Evolutionary conservation across 345 rosid species (phyloP).

Genomic region (Gossypium sturtianum): DNA sequence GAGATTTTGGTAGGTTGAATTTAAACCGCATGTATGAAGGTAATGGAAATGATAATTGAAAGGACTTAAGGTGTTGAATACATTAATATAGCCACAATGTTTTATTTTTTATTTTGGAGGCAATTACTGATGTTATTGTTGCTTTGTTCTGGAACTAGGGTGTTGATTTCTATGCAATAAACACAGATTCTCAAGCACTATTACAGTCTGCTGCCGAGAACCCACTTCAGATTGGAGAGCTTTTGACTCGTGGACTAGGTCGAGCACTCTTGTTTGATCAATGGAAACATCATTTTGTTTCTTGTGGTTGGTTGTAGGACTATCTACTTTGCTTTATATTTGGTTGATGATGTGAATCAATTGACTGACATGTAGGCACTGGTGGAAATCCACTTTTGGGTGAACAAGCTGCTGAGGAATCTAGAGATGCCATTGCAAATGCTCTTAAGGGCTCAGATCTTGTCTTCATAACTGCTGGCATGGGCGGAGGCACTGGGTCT

Average conservation of each 20-base stretch:
- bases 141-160: conserved; percentile 40
- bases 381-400: conserved; percentile 97
- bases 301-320: not conserved
- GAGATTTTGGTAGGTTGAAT: not conserved
- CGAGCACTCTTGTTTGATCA: conserved; percentile 18
- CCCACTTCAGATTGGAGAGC: conserved; percentile 95
- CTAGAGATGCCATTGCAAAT: conserved; percentile 78
- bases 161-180: conserved; percentile 89
- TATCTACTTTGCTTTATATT: not conserved
- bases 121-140: conserved; percentile 4
- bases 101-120: not conserved
- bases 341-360: conserved; percentile 1
- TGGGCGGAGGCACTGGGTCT: conserved; percentile 99
- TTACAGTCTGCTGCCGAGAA: conserved; percentile 74
- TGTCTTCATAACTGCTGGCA: conserved; percentile 95
- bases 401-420: conserved; percentile 98
- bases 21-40: not conserved
- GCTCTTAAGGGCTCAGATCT: conserved; percentile 98
- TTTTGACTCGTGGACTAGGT: conserved; percentile 97
- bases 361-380: conserved; percentile 52
- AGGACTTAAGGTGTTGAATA: not conserved
- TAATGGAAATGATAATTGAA: not conserved
- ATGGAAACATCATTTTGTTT: not conserved
- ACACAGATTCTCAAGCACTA: conserved; percentile 92
- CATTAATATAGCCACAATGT: not conserved